phyloP scores from a whole-genome alignment of 2,329 filamentous ascomycete genomes.

The Plenodomus lindquistii region DNA sequence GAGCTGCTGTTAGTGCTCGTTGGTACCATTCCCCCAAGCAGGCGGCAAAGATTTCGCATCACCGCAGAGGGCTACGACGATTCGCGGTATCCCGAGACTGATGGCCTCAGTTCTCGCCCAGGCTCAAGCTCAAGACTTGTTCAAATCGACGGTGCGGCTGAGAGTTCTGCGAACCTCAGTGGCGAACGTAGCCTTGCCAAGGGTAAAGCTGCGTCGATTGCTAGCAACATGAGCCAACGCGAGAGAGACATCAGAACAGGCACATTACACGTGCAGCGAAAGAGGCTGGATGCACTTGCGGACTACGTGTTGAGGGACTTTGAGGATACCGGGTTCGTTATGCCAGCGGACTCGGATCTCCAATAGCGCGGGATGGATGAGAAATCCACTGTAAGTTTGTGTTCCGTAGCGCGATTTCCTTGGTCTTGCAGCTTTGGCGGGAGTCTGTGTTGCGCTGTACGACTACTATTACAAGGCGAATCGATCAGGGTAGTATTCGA shows the following conservation, averaged over 20 bases:
- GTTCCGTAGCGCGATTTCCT: background rate
- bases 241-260: conserved; percentile 44
- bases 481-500: too few species aligned
- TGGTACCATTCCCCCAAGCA: conserved; percentile 51
- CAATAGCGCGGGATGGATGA: conserved; percentile 17
- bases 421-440: background rate
- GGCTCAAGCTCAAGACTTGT: conserved; percentile 7
- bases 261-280: conserved; percentile 53
- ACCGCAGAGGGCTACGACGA: conserved; percentile 50
- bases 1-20: conserved; percentile 54
- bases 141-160: conserved; percentile 8
- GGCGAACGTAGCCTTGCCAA: conserved; percentile 15
- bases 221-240: conserved; percentile 43
- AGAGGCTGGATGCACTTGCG: conserved; percentile 53
- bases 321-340: conserved; percentile 50
- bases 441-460: background rate
- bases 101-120: conserved; percentile 9
- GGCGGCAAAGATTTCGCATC: conserved; percentile 46
- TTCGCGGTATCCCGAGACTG: conserved; percentile 40
- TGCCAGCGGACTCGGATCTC: conserved; percentile 50
- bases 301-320: conserved; percentile 51
- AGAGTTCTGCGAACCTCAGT: conserved; percentile 2
- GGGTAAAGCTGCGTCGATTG: conserved; percentile 35
- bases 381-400: background rate
- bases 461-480: background rate